These are phyloP conservation scores for Chalciporus chontae DNA, from an alignment of 768 basidiomycete species.

Conservation along the genomic window DNA sequence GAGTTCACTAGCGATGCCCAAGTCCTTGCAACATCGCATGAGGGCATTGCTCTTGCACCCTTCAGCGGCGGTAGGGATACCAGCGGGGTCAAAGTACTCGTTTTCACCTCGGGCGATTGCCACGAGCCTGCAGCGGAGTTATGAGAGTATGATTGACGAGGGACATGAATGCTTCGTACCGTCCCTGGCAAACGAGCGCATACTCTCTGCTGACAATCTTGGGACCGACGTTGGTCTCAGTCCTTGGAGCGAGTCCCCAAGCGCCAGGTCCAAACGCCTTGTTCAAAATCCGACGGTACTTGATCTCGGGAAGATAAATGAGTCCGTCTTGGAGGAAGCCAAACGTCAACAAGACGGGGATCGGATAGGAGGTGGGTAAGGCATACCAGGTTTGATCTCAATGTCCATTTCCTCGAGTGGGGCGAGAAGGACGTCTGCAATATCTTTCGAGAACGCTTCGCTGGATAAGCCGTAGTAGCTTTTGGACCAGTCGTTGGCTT, in stretches of 20 bases:
- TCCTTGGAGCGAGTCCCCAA: conserved; percentile 94
- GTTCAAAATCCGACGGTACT: conserved; percentile 89
- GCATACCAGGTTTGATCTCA: conserved; percentile 89
- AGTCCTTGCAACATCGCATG: conserved; percentile 96
- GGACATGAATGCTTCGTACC: conserved; percentile 44
- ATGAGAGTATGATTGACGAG: background rate
- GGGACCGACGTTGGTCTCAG: conserved; percentile 86
- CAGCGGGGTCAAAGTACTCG: conserved; percentile 89
- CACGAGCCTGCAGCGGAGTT: conserved; percentile 57
- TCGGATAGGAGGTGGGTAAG: background rate
- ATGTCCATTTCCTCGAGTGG: conserved; percentile 76
- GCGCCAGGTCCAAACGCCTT: conserved; percentile 94
- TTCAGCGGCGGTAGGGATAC: conserved; percentile 91
- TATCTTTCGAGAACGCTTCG: conserved; percentile 74
- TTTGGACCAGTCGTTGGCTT: conserved; percentile 77
- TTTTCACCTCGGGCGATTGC: conserved; percentile 93
- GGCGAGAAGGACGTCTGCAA: conserved; percentile 66
- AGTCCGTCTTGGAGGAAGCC: conserved; percentile 65
- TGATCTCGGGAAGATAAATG: conserved; percentile 94
- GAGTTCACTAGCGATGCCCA: conserved; percentile 93
- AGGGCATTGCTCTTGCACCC: conserved; percentile 95
- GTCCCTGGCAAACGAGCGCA: conserved; percentile 87
- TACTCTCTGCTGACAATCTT: conserved; percentile 91
- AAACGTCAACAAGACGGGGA: background rate
- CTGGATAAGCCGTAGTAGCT: conserved; percentile 80